These are phyloP conservation scores for Myrmaecium sp. DNA, from an alignment of 2,329 filamentous ascomycete genomes.

Conservation along the genomic window DNA sequence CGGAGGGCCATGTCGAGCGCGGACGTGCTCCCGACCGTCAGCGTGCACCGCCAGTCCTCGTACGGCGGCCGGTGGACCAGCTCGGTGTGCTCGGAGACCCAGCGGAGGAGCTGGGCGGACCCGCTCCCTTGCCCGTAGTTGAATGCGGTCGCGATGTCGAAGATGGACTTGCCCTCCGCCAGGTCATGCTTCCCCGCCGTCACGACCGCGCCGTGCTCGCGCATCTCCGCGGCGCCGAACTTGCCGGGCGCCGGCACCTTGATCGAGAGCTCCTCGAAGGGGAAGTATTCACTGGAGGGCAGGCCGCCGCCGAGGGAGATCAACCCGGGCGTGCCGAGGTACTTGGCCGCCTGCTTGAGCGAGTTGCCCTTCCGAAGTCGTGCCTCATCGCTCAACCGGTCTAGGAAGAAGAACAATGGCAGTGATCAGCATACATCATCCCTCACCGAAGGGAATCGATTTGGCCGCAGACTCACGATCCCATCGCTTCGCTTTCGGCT, in stretches of 20 bases:
- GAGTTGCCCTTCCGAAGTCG: conserved; percentile 37
- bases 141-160: conserved; percentile 71
- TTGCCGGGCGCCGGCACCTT: conserved; percentile 52
- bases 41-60: conserved; percentile 69
- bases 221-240: conserved; percentile 54
- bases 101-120: conserved; percentile 72
- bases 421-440: conserved; percentile 5
- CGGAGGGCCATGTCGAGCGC: conserved; percentile 70
- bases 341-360: conserved; percentile 69
- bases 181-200: conserved; percentile 74
- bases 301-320: conserved; percentile 89
- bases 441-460: not conserved
- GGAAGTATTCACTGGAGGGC: conserved; percentile 80
- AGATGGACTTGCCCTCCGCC: conserved; percentile 41
- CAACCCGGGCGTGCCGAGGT: conserved; percentile 63
- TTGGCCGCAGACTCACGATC: conserved; percentile 69
- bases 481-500: conserved; percentile 68
- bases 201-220: conserved; percentile 38
- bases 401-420: conserved; percentile 10
- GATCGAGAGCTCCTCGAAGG: conserved; percentile 63
- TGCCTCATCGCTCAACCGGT: conserved; percentile 33
- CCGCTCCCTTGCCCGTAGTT: conserved; percentile 88
- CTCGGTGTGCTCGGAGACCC: conserved; percentile 89
- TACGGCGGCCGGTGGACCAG: conserved; percentile 77
- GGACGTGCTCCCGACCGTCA: conserved; percentile 75